phyloP scores from a whole-genome alignment of 148 eudicot species.

The Vaccinium corymbosum region DNA sequence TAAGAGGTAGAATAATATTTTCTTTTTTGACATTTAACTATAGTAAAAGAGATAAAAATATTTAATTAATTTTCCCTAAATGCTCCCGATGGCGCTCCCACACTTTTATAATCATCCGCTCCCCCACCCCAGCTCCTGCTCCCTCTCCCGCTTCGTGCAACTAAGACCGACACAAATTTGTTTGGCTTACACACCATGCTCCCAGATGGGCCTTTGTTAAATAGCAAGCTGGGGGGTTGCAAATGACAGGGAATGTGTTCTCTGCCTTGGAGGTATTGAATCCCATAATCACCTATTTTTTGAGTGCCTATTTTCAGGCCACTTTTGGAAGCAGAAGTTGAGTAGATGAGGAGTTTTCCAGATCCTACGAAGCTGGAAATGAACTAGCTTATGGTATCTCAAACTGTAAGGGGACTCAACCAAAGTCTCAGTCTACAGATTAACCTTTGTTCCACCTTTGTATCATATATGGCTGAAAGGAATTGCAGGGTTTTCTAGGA shows the following conservation, averaged over 20 bases:
- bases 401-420: background rate
- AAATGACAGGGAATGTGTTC: background rate
- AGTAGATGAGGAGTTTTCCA: too few relatives aligned
- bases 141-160: too few relatives aligned
- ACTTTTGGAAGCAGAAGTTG: too few relatives aligned
- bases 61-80: too few relatives aligned
- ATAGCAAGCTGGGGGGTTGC: background rate
- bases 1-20: too few relatives aligned
- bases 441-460: background rate
- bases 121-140: too few relatives aligned
- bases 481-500: background rate
- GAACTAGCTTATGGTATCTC: background rate
- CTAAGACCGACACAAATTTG: background rate
- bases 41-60: too few relatives aligned
- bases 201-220: background rate
- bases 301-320: background rate
- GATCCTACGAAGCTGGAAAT: background rate
- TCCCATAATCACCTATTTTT: background rate
- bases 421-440: background rate
- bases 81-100: too few relatives aligned
- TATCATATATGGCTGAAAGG: background rate
- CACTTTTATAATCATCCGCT: too few relatives aligned
- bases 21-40: too few relatives aligned
- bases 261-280: background rate
- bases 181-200: background rate